phyloP scores from a whole-genome alignment of 2,329 filamentous ascomycete genomes.

The Podosphaera fusca region DNA sequence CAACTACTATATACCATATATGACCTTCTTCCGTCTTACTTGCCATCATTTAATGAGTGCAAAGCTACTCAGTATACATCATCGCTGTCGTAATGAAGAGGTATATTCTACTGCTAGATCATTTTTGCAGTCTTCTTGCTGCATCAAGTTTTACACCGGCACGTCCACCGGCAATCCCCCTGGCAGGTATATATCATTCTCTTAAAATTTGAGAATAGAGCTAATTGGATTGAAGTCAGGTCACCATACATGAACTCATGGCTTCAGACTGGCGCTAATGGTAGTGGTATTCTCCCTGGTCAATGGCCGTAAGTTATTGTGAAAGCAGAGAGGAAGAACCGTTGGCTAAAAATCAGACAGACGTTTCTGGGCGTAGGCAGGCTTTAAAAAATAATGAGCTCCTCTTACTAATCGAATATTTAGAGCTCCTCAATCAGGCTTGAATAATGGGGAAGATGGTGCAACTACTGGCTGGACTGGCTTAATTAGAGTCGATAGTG shows the following conservation, averaged over 20 bases:
- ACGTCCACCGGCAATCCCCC: slow-evolving; percentile 42
- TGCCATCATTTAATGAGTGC: too few relatives aligned
- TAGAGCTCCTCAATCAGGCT: slow-evolving; percentile 10
- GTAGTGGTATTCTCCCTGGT: background rate
- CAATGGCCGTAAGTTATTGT: too few relatives aligned
- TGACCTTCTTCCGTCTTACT: too few relatives aligned
- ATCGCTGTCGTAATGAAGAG: too few relatives aligned
- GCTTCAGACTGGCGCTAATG: slow-evolving; percentile 35
- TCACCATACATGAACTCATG: slow-evolving; percentile 59
- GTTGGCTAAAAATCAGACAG: slow-evolving; percentile 2
- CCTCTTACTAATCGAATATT: too few relatives aligned
- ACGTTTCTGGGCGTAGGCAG: slow-evolving; percentile 13
- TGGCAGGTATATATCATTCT: slow-evolving; percentile 26
- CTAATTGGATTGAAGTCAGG: slow-evolving; percentile 21
- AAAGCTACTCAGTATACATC: too few relatives aligned
- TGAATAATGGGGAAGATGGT: slow-evolving; percentile 19
- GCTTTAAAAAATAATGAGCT: background rate
- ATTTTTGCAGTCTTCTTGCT: background rate
- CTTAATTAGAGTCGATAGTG: slow-evolving; percentile 44
- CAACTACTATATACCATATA: too few relatives aligned
- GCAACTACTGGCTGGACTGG: slow-evolving; percentile 43
- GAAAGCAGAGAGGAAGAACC: too few relatives aligned
- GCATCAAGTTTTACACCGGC: slow-evolving; percentile 37
- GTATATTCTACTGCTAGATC: too few relatives aligned
- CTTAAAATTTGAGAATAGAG: background rate